Evolutionary conservation across 306 rosid species (phyloP).

Genomic region (Prunus salicina): DNA sequence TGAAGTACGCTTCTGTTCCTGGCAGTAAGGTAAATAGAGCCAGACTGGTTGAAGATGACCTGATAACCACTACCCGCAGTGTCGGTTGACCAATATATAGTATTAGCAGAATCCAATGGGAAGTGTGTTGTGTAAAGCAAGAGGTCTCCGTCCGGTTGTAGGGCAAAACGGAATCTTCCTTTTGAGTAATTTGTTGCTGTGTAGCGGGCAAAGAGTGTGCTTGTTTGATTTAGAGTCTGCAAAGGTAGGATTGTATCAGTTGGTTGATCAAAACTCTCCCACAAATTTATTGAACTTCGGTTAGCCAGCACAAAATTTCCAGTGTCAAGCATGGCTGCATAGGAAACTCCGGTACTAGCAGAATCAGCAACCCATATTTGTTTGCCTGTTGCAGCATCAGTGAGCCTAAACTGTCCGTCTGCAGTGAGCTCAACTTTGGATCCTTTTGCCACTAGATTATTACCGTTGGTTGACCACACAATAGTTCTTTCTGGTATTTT

Average conservation of each 20-base stretch:
- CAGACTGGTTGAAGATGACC: slow-evolving; percentile 37
- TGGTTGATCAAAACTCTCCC: slow-evolving; percentile 58
- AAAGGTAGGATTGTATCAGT: slow-evolving; percentile 62
- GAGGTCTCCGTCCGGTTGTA: slow-evolving; percentile 16
- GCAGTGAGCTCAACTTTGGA: slow-evolving; percentile 34
- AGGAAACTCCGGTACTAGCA: slow-evolving; percentile 4
- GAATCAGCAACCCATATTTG: slow-evolving; percentile 12
- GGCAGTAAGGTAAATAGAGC: slow-evolving; percentile 24
- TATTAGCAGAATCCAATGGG: slow-evolving; percentile 12
- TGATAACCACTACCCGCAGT: background rate
- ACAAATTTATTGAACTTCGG: slow-evolving; percentile 7
- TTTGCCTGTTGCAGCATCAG: slow-evolving; percentile 14
- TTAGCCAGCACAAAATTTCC: slow-evolving; percentile 53
- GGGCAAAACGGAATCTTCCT: slow-evolving; percentile 45
- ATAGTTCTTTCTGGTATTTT: slow-evolving; percentile 30
- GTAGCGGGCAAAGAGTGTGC: slow-evolving; percentile 23
- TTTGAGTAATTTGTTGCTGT: slow-evolving; percentile 30
- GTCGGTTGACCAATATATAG: background rate
- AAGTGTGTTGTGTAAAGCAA: slow-evolving; percentile 30
- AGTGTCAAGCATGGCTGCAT: slow-evolving; percentile 50
- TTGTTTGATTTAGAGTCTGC: slow-evolving; percentile 17
- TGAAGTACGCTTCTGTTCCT: slow-evolving; percentile 1
- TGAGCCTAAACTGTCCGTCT: slow-evolving; percentile 28
- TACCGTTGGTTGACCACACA: slow-evolving; percentile 44
- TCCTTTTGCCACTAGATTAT: slow-evolving; percentile 17